Base-by-base conservation (phyloP, 106 monocot species). In the Dendrobium officinale region DNA sequence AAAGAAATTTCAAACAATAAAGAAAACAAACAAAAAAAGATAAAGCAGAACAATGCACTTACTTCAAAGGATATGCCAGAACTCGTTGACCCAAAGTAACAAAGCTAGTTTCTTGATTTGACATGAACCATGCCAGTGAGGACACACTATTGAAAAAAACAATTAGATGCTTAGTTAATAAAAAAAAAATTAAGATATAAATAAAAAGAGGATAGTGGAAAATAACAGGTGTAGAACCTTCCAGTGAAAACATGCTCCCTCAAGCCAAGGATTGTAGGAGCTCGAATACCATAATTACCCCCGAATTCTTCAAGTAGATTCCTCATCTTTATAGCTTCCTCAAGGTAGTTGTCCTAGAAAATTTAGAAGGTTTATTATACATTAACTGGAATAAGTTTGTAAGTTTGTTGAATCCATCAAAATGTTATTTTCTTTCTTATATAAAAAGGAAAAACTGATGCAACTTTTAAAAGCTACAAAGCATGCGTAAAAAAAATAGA, bases 41-140 rank as follows among this genome's bases (percentile, higher is more conserved):
- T 37, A 70, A 15, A 47, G 8, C 45, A 42, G 31, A 78, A 78
- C 3, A 47, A 59, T 48, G 58, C 33, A 86, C 90, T 94, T 79
- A 97, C 97, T 94, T 97, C 73, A 97, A 88, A 77, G 93, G 93
- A 77, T 89, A 90, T 79, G 97, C 97, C 75, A 97, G 86, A 67
- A 97, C 94, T 15, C 97, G 90, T 75, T 97, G 94, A 2, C 93
- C 97, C 85, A 97, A 89, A 17, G 97, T 97, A 64, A 97, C 97
- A 94, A 97, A 97, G 80, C 97, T 97, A 27, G 97, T 94, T 79
- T 97, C 97, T 80, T 97, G 97, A 80, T 97, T 97, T 78, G 97
- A 94, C 97, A 97, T 97, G 77, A 97, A 97, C 87, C 83, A 89
- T 20, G 97, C 97, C 55, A 97, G 78, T 17, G 97, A 97, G 42